phyloP scores from a whole-genome alignment of 345 rosid genomes.

The Eucalyptus sp. region DNA sequence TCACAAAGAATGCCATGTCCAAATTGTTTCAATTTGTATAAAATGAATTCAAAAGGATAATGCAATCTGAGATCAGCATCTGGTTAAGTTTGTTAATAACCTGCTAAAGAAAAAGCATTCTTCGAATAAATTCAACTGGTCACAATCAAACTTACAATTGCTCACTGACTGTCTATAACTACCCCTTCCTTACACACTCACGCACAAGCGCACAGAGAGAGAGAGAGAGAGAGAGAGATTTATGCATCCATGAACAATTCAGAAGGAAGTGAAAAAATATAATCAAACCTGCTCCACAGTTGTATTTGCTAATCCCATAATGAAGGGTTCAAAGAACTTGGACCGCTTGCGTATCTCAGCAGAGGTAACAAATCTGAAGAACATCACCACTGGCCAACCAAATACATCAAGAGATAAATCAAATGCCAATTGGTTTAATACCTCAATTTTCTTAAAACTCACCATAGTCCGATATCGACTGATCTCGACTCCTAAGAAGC shows the following conservation, averaged over 20 bases:
- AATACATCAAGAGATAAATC: conserved; percentile 20
- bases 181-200: background rate
- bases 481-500: conserved; percentile 73
- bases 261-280: background rate
- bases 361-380: conserved; percentile 97
- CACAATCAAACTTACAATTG: background rate
- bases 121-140: background rate
- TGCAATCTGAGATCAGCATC: background rate
- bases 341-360: conserved; percentile 87
- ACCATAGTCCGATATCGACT: conserved; percentile 88
- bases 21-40: background rate
- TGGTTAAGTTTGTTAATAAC: background rate
- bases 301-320: conserved; percentile 68
- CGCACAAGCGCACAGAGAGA: background rate
- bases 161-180: background rate
- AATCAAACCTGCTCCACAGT: conserved; percentile 89
- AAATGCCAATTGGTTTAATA: background rate
- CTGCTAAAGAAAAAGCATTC: background rate
- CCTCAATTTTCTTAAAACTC: conserved; percentile 11
- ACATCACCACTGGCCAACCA: conserved; percentile 87
- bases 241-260: background rate
- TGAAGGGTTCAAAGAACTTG: conserved; percentile 85
- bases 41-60: background rate
- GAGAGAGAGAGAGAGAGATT: background rate
- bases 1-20: background rate